Evolutionary conservation across 345 rosid genomes (phyloP), one percentile per base, ranked within the genome.

Genomic region (Eutrema heterophyllum): DNA sequence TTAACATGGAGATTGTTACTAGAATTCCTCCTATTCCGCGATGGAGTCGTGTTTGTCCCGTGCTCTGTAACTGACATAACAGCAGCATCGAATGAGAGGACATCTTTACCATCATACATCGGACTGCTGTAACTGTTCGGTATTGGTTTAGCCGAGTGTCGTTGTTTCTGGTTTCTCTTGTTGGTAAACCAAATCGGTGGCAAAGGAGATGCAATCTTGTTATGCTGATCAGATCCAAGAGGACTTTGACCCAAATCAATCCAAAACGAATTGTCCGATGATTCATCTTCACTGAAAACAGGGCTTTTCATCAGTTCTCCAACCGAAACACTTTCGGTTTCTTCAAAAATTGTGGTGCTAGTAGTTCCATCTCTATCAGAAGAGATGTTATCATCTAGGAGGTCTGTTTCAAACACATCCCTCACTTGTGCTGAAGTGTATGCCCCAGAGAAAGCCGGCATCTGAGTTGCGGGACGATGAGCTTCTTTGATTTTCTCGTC

Each of bases 291-390:
- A 7, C 99, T 95, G 70, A 95, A 95, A 7, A 89, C 84, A 0
- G 99, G 99, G 70, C 99, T 95, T 84, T 85, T 95, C 91, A 95
- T 95, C 80, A 95, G 66, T 70, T 95, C 98, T 32, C 99, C 99
- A 15, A 95, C 88, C 0, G 97, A 92, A 46, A 95, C 71, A 80
- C 96, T 89, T 45, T 91, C 97, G 2, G 86, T 87, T 82, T 95
- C 99, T 83, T 95, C 99, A 74, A 88, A 91, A 57, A 88, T 89
- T 10, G 99, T 89, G 32, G 68, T 75, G 62, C 78, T 75, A 72
- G 89, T 92, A 12, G 89, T 80, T 52, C 92, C 97, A 78, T 94
- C 99, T 73, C 95, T 86, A 66, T 92, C 97, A 30, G 98, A 86
- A 75, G 88, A 67, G 14, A 74, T 85, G 75, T 89, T 89, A 44